Evolutionary conservation across 140 eudicot species (phyloP).

Genomic region (Artemisia princeps): DNA sequence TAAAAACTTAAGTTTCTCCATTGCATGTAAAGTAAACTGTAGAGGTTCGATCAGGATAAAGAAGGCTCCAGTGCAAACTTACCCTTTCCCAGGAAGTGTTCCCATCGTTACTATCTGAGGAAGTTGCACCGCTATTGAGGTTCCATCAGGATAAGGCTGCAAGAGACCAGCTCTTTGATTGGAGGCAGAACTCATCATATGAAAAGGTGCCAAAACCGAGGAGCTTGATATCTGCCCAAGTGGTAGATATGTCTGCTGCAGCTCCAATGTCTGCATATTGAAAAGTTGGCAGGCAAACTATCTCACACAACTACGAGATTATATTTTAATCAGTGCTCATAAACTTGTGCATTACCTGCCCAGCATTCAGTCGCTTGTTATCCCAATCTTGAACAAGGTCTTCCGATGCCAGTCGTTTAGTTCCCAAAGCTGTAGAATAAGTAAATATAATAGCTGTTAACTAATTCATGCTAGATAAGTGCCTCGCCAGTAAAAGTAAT

Average conservation of each 20-base stretch:
- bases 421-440: constrained; percentile 59
- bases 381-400: constrained; percentile 67
- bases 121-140: constrained; percentile 32
- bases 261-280: constrained; percentile 37
- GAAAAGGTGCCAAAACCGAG: constrained; percentile 24
- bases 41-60: neutral
- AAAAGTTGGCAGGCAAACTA: constrained; percentile 1
- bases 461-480: constrained; percentile 12
- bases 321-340: constrained; percentile 1
- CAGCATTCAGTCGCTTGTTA: constrained; percentile 73
- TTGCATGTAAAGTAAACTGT: neutral
- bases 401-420: constrained; percentile 75
- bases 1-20: neutral
- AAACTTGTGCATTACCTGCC: constrained; percentile 42
- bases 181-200: constrained; percentile 28
- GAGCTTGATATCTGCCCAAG: constrained; percentile 35
- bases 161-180: constrained; percentile 30
- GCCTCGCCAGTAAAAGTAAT: neutral
- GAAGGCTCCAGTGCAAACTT: constrained; percentile 4
- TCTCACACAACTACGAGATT: constrained; percentile 2
- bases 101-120: constrained; percentile 41
- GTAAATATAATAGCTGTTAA: constrained; percentile 15
- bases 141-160: constrained; percentile 41
- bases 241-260: constrained; percentile 47
- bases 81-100: constrained; percentile 79